Percentiles rank a stretch among this genome's conserved stretches.
Conservation (phyloP, 768 basidiomycete species). For the Boletales sp. region DNA sequence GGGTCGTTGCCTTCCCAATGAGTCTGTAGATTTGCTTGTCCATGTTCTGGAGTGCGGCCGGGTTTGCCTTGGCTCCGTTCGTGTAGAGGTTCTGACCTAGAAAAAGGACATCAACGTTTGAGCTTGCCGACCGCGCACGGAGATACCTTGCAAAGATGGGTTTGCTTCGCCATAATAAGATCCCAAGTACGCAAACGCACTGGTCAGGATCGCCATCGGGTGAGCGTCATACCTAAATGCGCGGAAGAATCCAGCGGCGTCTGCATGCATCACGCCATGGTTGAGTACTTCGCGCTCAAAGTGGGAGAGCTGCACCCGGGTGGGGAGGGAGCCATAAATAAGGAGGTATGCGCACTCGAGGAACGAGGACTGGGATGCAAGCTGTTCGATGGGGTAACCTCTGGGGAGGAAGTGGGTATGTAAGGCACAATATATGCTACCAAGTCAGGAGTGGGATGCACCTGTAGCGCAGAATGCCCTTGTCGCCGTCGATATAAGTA, state of each 20-base stretch:
- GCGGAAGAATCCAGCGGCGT: constrained; percentile 65
- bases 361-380: constrained; percentile 75
- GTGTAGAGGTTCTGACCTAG: constrained; percentile 78
- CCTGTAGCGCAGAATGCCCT: constrained; percentile 80
- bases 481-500: constrained; percentile 90
- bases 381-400: constrained; percentile 91
- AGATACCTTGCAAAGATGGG: constrained; percentile 74
- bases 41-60: constrained; percentile 69
- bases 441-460: constrained; percentile 20
- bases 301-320: constrained; percentile 49
- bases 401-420: constrained; percentile 36
- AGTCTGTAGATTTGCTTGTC: constrained; percentile 90
- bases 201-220: constrained; percentile 87
- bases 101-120: constrained; percentile 6
- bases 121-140: background rate
- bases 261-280: constrained; percentile 65
- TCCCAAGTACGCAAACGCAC: constrained; percentile 83
- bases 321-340: constrained; percentile 82
- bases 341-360: constrained; percentile 84
- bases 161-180: constrained; percentile 88
- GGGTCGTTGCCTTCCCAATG: constrained; percentile 84
- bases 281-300: constrained; percentile 79
- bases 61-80: constrained; percentile 60
- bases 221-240: constrained; percentile 88
- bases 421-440: background rate